A percentile compares a stretch with the other conserved stretches of the same genome.
phyloP scores from a whole-genome alignment of 345 rosid species.

The Turnera subulata region DNA sequence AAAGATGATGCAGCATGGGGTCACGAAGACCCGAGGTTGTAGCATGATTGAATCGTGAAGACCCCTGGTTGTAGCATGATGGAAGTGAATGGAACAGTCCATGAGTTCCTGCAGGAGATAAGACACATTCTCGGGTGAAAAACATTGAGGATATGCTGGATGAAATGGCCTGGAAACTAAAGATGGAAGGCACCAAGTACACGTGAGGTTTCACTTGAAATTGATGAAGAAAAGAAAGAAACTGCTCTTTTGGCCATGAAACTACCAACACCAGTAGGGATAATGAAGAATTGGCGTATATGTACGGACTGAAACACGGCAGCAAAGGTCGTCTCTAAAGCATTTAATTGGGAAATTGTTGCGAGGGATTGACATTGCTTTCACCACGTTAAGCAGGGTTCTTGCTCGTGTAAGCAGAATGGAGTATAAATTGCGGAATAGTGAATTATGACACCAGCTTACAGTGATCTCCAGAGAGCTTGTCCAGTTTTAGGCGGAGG shows the following conservation, averaged over 20 bases:
- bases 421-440: too few relatives aligned
- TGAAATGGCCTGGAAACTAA: conserved; percentile 38
- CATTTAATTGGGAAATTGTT: conserved; percentile 43
- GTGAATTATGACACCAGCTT: too few relatives aligned
- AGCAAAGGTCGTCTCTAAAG: conserved; percentile 37
- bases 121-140: conserved; percentile 31
- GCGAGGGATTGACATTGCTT: conserved; percentile 45
- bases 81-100: conserved; percentile 42
- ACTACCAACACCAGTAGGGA: conserved; percentile 38
- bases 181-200: conserved; percentile 40
- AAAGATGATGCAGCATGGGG: conserved; percentile 39
- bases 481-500: too few relatives aligned
- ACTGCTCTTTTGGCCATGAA: conserved; percentile 30
- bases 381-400: conserved; percentile 45
- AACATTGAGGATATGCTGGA: conserved; percentile 41
- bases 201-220: conserved; percentile 41
- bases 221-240: conserved; percentile 56
- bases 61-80: too few relatives aligned
- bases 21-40: conserved; percentile 56
- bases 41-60: conserved; percentile 60
- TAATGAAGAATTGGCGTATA: conserved; percentile 46
- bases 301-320: conserved; percentile 43
- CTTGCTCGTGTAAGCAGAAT: conserved; percentile 36
- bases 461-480: too few relatives aligned
- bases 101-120: conserved; percentile 55